phyloP scores from a whole-genome alignment of 2,329 filamentous ascomycete species.

The Curvularia hawaiiensis region DNA sequence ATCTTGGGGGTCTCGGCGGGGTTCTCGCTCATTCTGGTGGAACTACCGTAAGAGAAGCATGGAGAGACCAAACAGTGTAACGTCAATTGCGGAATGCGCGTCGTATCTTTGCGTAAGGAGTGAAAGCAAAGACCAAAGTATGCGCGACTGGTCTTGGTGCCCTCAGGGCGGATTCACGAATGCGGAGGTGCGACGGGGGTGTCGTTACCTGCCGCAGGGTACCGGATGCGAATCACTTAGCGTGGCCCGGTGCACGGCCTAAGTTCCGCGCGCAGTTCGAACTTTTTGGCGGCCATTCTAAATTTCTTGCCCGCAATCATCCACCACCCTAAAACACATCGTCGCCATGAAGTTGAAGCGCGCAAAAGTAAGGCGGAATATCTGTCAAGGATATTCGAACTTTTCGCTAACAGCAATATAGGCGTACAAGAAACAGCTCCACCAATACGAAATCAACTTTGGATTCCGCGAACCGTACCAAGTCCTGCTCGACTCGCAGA shows the following conservation, averaged over 20 bases:
- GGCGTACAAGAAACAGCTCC: slow-evolving; percentile 90
- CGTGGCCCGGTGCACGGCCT: slow-evolving; percentile 16
- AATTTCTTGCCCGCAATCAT: slow-evolving; percentile 18
- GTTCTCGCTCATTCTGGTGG: slow-evolving; percentile 35
- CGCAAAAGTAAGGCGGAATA: slow-evolving; percentile 28
- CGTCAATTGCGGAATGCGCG: slow-evolving; percentile 4
- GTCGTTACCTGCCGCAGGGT: slow-evolving; percentile 19
- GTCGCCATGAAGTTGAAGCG: slow-evolving; percentile 42
- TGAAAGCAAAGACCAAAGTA: slow-evolving; percentile 7
- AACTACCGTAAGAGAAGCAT: slow-evolving; percentile 24
- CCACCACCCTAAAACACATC: slow-evolving; percentile 9
- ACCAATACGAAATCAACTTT: slow-evolving; percentile 85
- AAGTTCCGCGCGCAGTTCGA: slow-evolving; percentile 14
- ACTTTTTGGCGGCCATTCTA: slow-evolving; percentile 20
- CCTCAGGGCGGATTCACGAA: slow-evolving; percentile 21
- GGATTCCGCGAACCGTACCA: slow-evolving; percentile 95
- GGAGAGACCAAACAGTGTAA: slow-evolving; percentile 9
- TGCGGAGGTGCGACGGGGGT: slow-evolving; percentile 24
- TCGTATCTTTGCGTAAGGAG: not conserved
- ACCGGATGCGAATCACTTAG: slow-evolving; percentile 13
- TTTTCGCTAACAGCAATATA: slow-evolving; percentile 57
- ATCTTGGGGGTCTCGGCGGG: slow-evolving; percentile 36
- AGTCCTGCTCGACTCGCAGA: slow-evolving; percentile 75
- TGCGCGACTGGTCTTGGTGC: slow-evolving; percentile 15
- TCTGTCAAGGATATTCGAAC: too few relatives aligned